Evolutionary conservation across 495 filamentous ascomycete genomes (phyloP), one percentile per base, ranked within the genome.

Genomic region (Xylaria intraflava): DNA sequence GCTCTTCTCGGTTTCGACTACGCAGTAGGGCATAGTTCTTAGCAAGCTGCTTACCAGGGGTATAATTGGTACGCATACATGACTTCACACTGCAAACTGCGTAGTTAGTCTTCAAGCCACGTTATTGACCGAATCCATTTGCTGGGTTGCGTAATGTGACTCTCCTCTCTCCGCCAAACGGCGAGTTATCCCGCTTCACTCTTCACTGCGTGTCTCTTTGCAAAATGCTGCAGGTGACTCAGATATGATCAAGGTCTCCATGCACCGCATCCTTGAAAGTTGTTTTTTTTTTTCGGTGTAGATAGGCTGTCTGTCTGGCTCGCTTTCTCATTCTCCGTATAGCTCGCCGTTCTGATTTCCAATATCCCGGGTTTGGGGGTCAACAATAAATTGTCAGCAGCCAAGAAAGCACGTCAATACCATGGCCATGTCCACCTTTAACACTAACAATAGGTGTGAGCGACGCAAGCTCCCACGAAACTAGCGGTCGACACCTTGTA

Each of bases 121-220:
- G 48, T 47, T 53, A 52, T 64, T 46, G 29, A 46, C 46, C 58
- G 41, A 56, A 59, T 50, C 63, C 63, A 66, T 38, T 38, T 64
- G 53, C 58, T 58, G 61, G 63, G 58, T 58, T 59, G 30, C 39
- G 53, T 53, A 46, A 57, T 64, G 56, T 50, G 35, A 64, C 56
- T 56, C 35, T 61, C 35, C 58, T 40, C 22, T 30, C 29, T 46
- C 26, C 23, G 31, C 33, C 31, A 38, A 38, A 42, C 38, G 56
- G 49, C 60, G 60, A 59, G 61, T 61, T 58, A 54, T 54, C 35
- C 3, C 23, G 30, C 45, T 49, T 45, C 52, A 55, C 52, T 29
- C 52, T 48, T 45, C 45, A 36, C 22, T 36, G 22, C 40, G n/a
- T 39, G 33, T 17, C 20, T 24, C 26, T 41, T 26, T 24, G 43